Conservation (phyloP, 345 rosid genomes). For the Moringa oleifera region DNA sequence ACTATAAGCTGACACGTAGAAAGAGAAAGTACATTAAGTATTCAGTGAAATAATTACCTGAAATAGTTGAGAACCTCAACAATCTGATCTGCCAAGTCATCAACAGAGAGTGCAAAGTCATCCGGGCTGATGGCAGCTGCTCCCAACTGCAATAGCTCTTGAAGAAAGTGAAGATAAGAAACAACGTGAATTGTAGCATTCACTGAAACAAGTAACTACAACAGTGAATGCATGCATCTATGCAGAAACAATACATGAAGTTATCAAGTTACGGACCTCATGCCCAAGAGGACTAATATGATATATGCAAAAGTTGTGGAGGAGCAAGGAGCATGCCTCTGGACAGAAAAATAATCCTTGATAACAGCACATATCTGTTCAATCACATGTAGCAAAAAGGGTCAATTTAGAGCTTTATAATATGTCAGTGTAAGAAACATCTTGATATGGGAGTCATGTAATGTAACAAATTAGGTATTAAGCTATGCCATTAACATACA, state of each 20-base stretch:
- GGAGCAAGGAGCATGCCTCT: slow-evolving; percentile 84
- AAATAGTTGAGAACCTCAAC: slow-evolving; percentile 88
- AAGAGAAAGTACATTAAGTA: slow-evolving; percentile 7
- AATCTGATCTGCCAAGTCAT: slow-evolving; percentile 94
- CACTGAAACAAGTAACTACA: slow-evolving; percentile 5
- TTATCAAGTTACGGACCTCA: slow-evolving; percentile 63
- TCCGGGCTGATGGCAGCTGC: slow-evolving; percentile 56
- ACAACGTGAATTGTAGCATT: slow-evolving; percentile 32
- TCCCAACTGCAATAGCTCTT: slow-evolving; percentile 91
- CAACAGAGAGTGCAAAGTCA: slow-evolving; percentile 67
- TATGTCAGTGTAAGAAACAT: neutral
- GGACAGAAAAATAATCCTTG: slow-evolving; percentile 89
- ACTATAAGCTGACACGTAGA: slow-evolving; percentile 1
- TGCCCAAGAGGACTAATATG: slow-evolving; percentile 97
- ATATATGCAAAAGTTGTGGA: slow-evolving; percentile 93
- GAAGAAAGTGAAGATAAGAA: slow-evolving; percentile 54
- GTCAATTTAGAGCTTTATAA: slow-evolving; percentile 9
- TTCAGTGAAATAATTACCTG: slow-evolving; percentile 50
- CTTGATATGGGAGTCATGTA: neutral
- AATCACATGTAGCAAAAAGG: slow-evolving; percentile 5
- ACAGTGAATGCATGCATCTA: neutral
- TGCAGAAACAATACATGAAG: neutral
- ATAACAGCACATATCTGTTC: slow-evolving; percentile 80
- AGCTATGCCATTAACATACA: too few species aligned
- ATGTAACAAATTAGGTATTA: too few species aligned